Percentiles rank a stretch among this genome's conserved stretches.
phyloP scores from a whole-genome alignment of 2,329 filamentous ascomycete genomes.

The Chrysosporium keratinophilum region DNA sequence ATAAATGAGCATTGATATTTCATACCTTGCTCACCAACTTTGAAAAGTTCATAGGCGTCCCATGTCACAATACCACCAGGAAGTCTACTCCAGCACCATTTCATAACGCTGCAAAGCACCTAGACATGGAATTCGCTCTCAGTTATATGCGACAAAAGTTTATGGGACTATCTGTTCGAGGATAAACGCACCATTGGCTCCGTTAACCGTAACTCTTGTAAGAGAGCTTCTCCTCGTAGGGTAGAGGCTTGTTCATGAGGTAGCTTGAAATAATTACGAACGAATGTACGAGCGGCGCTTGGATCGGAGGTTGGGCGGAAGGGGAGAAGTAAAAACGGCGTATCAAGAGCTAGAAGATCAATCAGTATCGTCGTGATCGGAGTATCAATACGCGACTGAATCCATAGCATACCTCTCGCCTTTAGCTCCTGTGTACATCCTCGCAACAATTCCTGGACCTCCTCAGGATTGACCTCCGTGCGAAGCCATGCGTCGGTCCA shows the following conservation, averaged over 20 bases:
- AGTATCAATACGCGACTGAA: background rate
- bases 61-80: slow-evolving; percentile 86
- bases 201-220: slow-evolving; percentile 80
- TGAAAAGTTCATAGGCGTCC: slow-evolving; percentile 95
- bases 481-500: slow-evolving; percentile 86
- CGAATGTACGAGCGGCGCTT: slow-evolving; percentile 80
- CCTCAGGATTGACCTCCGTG: slow-evolving; percentile 71
- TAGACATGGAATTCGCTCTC: slow-evolving; percentile 29
- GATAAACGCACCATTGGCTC: slow-evolving; percentile 69
- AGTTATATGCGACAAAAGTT: slow-evolving; percentile 7
- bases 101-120: slow-evolving; percentile 87
- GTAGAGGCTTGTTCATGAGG: slow-evolving; percentile 48
- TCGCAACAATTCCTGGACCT: slow-evolving; percentile 77
- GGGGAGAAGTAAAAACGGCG: slow-evolving; percentile 84
- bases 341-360: slow-evolving; percentile 59
- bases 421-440: slow-evolving; percentile 87
- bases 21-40: slow-evolving; percentile 72
- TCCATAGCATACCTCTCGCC: slow-evolving; percentile 61
- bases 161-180: slow-evolving; percentile 3
- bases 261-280: slow-evolving; percentile 81
- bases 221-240: slow-evolving; percentile 57
- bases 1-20: slow-evolving; percentile 18
- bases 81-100: slow-evolving; percentile 97
- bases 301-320: slow-evolving; percentile 90
- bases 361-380: slow-evolving; percentile 18